Evolutionary conservation across 345 rosid genomes (phyloP), one percentile per base, ranked within the genome.

Genomic region (Rhodamnia rubescens): DNA sequence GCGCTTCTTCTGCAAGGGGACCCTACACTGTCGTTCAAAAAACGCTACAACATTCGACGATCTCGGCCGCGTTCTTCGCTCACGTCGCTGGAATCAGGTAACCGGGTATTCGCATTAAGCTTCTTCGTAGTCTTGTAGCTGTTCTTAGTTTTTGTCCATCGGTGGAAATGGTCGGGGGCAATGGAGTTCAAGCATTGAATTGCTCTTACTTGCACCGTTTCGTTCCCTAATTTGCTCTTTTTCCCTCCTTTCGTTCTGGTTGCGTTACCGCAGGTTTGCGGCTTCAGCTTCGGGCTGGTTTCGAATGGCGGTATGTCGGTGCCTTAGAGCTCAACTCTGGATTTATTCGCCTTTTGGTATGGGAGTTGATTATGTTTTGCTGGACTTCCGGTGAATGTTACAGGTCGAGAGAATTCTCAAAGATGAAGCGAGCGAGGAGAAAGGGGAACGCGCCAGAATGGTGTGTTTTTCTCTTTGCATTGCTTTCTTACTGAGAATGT

Each of bases 381-480:
- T 55, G 84, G 84, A 3, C 47, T 82, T 10, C 47, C 84, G 88
- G 69, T 57, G 83, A 84, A 82, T 84, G 42, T 20, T 83, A 40
- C 83, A 95, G 99, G 83, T 92, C 84, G 95, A 95, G 26, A 92
- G 61, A 84, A 95, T 95, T 88, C 84, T 97, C 83, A 97, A 94
- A 91, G 96, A 97, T 93, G 99, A 97, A 59, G 99, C 99, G 83
- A 94, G 85, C 57, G 99, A 94, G 89, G 99, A 97, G 91, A 97
- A 95, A 86, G 99, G 99, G 78, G 97, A 95, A 84, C 97, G 96
- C 82, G 99, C 99, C 61, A 91, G 98, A 90, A 93, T 97, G 99
- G 98, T 97, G 44, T 20, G 84, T 53, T 53, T 27, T 82, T 27
- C 57, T 51, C 42, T n/a, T 82, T 7, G 24, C 29, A 42, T 49